Percentiles rank a stretch among this genome's conserved stretches.
These are phyloP conservation scores for Suillus alpinus DNA, from an alignment of 768 basidiomycete genomes.

Conservation along the genomic window DNA sequence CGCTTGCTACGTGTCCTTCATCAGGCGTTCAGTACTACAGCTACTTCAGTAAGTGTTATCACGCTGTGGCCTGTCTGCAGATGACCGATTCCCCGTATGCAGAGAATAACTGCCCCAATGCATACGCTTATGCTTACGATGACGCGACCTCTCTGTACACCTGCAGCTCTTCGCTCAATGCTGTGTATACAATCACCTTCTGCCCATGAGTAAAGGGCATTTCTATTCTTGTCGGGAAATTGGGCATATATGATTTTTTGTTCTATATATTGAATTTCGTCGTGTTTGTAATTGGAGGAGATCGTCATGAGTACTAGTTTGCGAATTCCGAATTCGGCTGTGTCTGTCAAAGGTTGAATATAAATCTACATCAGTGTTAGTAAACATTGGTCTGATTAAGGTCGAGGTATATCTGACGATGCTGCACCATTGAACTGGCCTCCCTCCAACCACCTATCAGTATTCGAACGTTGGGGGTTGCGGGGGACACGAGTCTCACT, in stretches of 20 bases:
- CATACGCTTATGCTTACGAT: conserved; percentile 54
- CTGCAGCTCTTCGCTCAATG: conserved; percentile 32
- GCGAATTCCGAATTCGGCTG: no score
- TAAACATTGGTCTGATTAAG: not conserved
- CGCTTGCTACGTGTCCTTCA: conserved; percentile 53
- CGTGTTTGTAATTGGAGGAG: no score
- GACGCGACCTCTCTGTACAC: conserved; percentile 47
- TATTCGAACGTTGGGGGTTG: not conserved
- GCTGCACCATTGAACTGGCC: not conserved
- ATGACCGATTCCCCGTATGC: conserved; percentile 8
- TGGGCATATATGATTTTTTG: not conserved
- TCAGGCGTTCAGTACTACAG: conserved; percentile 40
- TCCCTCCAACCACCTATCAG: not conserved
- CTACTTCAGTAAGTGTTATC: conserved; percentile 42
- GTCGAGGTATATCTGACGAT: not conserved
- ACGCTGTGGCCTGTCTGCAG: not conserved
- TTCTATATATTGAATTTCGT: no score
- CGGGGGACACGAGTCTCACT: not conserved
- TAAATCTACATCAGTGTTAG: not conserved
- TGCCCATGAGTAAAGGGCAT: conserved; percentile 29
- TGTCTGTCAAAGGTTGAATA: not conserved
- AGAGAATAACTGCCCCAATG: conserved; percentile 43
- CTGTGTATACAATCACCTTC: conserved; percentile 47
- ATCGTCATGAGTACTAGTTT: no score
- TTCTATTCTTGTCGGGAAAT: not conserved